A percentile compares a stretch with the other conserved stretches of the same genome.
Conservation (phyloP, 805 yeast species). For the Ogataea siamensis region DNA sequence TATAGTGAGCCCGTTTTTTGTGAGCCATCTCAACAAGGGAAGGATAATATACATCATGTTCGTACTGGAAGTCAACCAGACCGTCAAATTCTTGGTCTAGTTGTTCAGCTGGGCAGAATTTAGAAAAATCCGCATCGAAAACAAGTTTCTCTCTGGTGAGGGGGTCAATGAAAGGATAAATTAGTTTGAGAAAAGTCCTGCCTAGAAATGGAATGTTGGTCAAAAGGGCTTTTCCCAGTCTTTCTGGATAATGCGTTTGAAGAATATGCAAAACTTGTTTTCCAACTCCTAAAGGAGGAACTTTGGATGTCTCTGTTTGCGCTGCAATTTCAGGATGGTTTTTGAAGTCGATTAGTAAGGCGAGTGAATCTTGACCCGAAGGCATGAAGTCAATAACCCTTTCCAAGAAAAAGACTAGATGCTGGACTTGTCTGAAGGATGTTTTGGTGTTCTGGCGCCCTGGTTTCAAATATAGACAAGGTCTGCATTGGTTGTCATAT, state of each 20-base stretch:
- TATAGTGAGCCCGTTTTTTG: conserved; percentile 58
- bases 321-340: conserved; percentile 58
- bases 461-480: conserved; percentile 88
- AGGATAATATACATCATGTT: conserved; percentile 80
- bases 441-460: conserved; percentile 96
- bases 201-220: conserved; percentile 94
- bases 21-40: conserved; percentile 59
- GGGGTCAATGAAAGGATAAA: conserved; percentile 96
- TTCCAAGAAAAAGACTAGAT: conserved; percentile 88
- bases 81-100: conserved; percentile 88
- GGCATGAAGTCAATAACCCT: conserved; percentile 94
- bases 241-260: conserved; percentile 97
- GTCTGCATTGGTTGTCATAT: conserved; percentile 84
- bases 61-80: conserved; percentile 74
- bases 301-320: conserved; percentile 57
- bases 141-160: conserved; percentile 90
- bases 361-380: conserved; percentile 90
- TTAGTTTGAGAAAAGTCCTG: conserved; percentile 86
- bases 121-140: conserved; percentile 81
- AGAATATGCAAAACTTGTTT: conserved; percentile 89
- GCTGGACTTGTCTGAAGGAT: conserved; percentile 91
- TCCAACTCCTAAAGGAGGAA: conserved; percentile 87
- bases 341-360: conserved; percentile 89
- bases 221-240: conserved; percentile 87
- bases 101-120: conserved; percentile 79